phyloP scores from a whole-genome alignment of 352 stramenopile genomes.

The Pythium periplocum region DNA sequence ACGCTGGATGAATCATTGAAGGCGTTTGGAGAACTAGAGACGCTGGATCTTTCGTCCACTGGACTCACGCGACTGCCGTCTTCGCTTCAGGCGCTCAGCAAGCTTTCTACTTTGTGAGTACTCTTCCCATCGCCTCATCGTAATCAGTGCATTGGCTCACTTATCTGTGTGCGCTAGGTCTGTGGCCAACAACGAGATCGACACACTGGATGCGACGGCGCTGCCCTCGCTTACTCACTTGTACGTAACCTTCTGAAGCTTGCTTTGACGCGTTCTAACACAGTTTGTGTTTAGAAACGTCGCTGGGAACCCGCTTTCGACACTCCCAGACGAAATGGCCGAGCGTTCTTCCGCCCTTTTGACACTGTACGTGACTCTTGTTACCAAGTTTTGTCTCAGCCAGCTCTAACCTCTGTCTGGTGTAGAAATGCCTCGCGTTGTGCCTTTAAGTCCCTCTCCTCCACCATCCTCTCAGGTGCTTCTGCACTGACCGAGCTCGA shows the following conservation, averaged over 20 bases:
- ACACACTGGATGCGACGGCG: not conserved
- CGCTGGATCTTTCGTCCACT: constrained; percentile 14
- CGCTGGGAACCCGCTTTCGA: not conserved
- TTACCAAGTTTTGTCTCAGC: not conserved
- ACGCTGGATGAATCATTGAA: not conserved
- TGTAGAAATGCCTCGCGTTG: constrained; percentile 13
- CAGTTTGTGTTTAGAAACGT: not conserved
- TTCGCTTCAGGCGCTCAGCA: not conserved
- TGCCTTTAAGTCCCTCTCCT: constrained; percentile 2
- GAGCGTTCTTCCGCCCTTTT: not conserved
- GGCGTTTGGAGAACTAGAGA: constrained; percentile 1
- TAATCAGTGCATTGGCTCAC: not conserved
- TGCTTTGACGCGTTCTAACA: not conserved
- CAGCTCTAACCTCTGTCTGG: not conserved
- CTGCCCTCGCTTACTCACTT: not conserved
- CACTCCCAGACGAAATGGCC: not conserved
- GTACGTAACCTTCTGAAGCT: too few relatives aligned
- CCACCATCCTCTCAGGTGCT: not conserved
- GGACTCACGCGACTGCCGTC: constrained; percentile 2
- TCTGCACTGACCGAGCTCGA: constrained; percentile 8
- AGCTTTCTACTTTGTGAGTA: constrained; percentile 13
- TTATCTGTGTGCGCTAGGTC: not conserved
- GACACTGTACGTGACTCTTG: not conserved
- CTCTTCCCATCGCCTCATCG: not conserved
- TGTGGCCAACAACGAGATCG: not conserved